These are phyloP conservation scores for Coemansia sp. DNA, from an alignment of 192 early-diverging fungal genomes.

Conservation along the genomic window DNA sequence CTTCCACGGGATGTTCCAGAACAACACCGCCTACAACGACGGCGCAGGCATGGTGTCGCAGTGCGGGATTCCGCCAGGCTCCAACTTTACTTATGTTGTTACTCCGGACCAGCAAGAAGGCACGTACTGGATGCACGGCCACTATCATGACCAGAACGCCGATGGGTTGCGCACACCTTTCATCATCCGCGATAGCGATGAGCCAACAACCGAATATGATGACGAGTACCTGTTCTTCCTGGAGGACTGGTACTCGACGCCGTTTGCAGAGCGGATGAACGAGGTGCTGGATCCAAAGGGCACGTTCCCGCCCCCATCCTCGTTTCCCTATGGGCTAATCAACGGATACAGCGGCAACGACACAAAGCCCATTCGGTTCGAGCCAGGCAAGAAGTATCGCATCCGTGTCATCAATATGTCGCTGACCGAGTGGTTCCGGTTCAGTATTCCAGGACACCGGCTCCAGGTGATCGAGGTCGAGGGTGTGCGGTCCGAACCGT, in stretches of 20 bases:
- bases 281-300: conserved; percentile 53
- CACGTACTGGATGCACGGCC: conserved; percentile 79
- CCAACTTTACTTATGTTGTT: conserved; percentile 64
- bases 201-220: conserved; percentile 53
- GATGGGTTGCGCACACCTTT: conserved; percentile 73
- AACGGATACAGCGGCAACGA: conserved; percentile 54
- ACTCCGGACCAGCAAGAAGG: conserved; percentile 54
- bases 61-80: conserved; percentile 68
- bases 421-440: conserved; percentile 65
- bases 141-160: conserved; percentile 66
- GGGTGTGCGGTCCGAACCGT: conserved; percentile 62
- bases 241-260: conserved; percentile 68
- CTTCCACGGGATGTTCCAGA: conserved; percentile 76
- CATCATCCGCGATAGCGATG: conserved; percentile 55
- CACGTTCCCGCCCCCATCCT: conserved; percentile 59
- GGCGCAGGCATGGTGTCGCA: conserved; percentile 65
- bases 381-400: conserved; percentile 75
- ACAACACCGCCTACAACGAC: conserved; percentile 63
- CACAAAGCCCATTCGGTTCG: conserved; percentile 59
- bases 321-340: conserved; percentile 54
- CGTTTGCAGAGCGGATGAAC: conserved; percentile 55
- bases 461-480: conserved; percentile 79
- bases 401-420: conserved; percentile 78
- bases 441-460: conserved; percentile 76
- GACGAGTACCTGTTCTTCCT: conserved; percentile 64